These are phyloP conservation scores for Termitomyces sp. DNA, from an alignment of 768 basidiomycete genomes.

Conservation along the genomic window DNA sequence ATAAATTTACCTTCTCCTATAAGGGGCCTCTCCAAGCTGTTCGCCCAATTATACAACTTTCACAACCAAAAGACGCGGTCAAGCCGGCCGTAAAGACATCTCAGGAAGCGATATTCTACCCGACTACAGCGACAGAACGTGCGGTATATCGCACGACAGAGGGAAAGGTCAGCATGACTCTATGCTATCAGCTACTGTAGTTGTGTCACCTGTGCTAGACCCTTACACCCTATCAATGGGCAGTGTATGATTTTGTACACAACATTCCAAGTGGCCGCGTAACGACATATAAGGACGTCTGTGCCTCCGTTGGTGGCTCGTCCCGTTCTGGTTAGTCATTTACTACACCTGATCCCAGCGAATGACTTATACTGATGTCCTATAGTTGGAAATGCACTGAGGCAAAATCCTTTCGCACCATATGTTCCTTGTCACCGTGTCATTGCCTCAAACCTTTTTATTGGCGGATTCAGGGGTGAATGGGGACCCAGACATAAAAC, in stretches of 20 bases:
- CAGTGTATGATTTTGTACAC: conserved; percentile 48
- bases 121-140: conserved; percentile 20
- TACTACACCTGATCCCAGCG: neutral
- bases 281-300: conserved; percentile 52
- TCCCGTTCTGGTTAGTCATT: conserved; percentile 46
- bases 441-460: conserved; percentile 51
- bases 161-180: conserved; percentile 26
- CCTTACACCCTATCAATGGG: conserved; percentile 47
- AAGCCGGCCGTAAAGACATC: neutral
- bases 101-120: conserved; percentile 15
- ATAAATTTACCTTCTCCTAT: conserved; percentile 11
- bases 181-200: neutral
- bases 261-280: conserved; percentile 48
- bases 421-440: conserved; percentile 68
- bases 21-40: neutral
- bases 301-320: conserved; percentile 8
- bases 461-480: conserved; percentile 63
- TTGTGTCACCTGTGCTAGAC: conserved; percentile 27
- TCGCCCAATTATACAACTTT: neutral
- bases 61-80: neutral
- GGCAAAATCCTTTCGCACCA: conserved; percentile 63
- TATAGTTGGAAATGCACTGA: conserved; percentile 55
- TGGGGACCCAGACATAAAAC: conserved; percentile 44
- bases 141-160: conserved; percentile 22
- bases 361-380: conserved; percentile 20